Evolutionary conservation across 1,284 basidiomycete species (phyloP), one percentile per base, ranked within the genome.

Genomic region (Tilletia horrida): DNA sequence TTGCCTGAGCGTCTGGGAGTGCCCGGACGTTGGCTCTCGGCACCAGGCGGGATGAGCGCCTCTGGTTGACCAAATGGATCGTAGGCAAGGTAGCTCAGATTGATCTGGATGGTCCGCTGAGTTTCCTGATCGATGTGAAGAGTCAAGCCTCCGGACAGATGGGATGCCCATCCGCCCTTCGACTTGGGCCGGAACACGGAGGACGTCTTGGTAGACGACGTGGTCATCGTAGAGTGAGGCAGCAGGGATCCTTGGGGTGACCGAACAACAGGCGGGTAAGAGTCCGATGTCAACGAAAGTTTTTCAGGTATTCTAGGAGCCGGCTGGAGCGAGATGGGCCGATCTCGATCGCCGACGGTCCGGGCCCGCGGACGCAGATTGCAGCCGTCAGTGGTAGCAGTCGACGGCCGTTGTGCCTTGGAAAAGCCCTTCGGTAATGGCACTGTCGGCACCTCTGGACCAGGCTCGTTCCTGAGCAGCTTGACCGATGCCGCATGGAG

Each of bases 21-120:
- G 2, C 42, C 13, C 13, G 64, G 42, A 8, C 65, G 40, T 8
- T 18, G 23, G 23, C 13, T 23, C 16, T 29, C 52, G 55, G 7
- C 47, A 6, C n/a, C 65, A 18, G 7, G 21, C 2, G 43, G 43
- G n/a, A 47, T 71, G 1, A 77, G 72, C 48, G 69, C 63, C 43
- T 78, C 76, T 2, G 72, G 69, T 45, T 68, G 52, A 29, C 75
- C 75, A 25, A 78, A 78, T 1, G 76, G 76, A 52, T 78, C 76
- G 67, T 78, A 78, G 45, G 57, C 66, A 31, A 76, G 71, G 44
- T 78, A 78, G 35, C 62, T 65, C 69, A 78, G 67, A 42, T 66
- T 69, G 66, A 76, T 62, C 42, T 65, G 71, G 21, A 63, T 45
- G 1, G 47, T 50, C 4, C 72, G 65, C 16, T 69, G 64, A 14